Percentiles rank a stretch among this genome's conserved stretches.
Evolutionary conservation across 2,329 filamentous ascomycete genomes (phyloP).

Genomic region (Monosporascus sp.): DNA sequence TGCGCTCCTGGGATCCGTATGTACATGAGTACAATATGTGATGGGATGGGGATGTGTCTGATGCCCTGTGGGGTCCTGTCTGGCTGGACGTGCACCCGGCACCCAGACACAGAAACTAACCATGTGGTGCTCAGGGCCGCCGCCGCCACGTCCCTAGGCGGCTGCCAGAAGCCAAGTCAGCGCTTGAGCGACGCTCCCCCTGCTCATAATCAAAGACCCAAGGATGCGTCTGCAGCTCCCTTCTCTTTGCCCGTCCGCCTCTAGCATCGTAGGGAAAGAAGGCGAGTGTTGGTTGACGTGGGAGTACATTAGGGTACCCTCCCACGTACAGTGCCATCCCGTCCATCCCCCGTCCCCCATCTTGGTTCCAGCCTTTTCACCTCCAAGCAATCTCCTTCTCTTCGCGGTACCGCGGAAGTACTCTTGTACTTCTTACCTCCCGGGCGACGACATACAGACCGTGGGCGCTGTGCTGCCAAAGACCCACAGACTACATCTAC

Average conservation of each 20-base stretch:
- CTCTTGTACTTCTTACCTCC: slow-evolving; percentile 13
- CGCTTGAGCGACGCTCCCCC: slow-evolving; percentile 12
- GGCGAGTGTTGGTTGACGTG: not conserved
- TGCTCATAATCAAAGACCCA: slow-evolving; percentile 9
- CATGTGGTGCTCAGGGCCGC: not conserved
- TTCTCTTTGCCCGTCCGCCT: too few relatives aligned
- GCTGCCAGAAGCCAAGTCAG: slow-evolving; percentile 11
- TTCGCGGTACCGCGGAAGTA: slow-evolving; percentile 25
- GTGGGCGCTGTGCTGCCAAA: slow-evolving; percentile 18
- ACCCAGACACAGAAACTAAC: not conserved
- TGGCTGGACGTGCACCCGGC: too few relatives aligned
- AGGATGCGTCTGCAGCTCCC: not conserved
- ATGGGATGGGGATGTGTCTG: too few relatives aligned
- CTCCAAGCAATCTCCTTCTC: not conserved
- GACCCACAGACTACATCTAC: slow-evolving; percentile 21
- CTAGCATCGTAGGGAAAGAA: not conserved
- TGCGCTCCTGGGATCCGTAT: too few relatives aligned
- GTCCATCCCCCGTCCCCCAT: not conserved
- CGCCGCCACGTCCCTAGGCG: not conserved
- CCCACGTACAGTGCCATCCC: not conserved
- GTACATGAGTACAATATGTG: too few relatives aligned
- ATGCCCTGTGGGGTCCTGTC: too few relatives aligned
- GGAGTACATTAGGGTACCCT: not conserved
- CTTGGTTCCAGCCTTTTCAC: not conserved
- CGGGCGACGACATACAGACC: slow-evolving; percentile 15